phyloP scores from a whole-genome alignment of 148 eudicot genomes.

The Persicaria maculosa region DNA sequence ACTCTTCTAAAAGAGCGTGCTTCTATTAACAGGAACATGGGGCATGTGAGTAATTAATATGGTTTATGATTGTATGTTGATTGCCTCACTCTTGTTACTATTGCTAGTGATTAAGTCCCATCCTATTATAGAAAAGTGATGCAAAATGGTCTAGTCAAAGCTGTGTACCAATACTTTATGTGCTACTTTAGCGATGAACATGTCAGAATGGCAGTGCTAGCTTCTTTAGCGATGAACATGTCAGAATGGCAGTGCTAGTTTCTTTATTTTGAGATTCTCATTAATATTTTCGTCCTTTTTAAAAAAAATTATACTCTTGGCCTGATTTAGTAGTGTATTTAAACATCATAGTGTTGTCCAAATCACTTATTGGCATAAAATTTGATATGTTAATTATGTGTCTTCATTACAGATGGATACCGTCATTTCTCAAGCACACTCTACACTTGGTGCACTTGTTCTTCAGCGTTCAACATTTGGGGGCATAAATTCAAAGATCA shows the following conservation, averaged over 20 bases:
- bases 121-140: too few species aligned
- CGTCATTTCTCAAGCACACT: constrained; percentile 44
- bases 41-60: constrained; percentile 47
- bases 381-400: too few species aligned
- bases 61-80: neutral
- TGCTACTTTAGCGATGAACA: neutral
- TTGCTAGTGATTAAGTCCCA: too few species aligned
- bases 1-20: constrained; percentile 80
- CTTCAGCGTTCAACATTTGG: constrained; percentile 48
- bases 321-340: neutral
- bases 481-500: constrained; percentile 43
- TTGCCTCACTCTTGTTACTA: neutral
- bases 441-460: constrained; percentile 43
- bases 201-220: too few species aligned
- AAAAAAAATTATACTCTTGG: neutral
- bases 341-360: too few species aligned
- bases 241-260: neutral
- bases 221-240: neutral
- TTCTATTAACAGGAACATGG: constrained; percentile 63
- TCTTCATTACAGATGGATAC: constrained; percentile 35
- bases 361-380: neutral
- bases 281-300: neutral
- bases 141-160: too few species aligned
- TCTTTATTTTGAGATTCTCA: neutral
- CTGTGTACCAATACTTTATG: neutral